A percentile compares a stretch with the other conserved stretches of the same genome.
These are phyloP conservation scores for Leptographium galeiforme DNA, from an alignment of 2,329 filamentous ascomycete species.

Conservation along the genomic window DNA sequence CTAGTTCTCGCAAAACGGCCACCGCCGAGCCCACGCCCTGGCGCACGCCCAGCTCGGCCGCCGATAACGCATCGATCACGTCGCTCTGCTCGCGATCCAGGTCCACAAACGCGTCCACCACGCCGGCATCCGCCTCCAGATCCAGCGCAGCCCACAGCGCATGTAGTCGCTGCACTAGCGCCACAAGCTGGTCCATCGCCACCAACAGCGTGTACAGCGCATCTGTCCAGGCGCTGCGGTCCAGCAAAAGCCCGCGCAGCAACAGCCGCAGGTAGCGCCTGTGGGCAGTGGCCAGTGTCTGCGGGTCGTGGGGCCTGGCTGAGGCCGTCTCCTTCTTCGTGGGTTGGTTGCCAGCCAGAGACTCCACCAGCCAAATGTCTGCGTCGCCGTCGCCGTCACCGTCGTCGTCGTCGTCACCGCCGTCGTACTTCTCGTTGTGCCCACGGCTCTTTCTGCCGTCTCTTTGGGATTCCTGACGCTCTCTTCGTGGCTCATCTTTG, in stretches of 20 bases:
- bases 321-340: not conserved
- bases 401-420: conserved; percentile 9
- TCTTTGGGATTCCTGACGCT: not conserved
- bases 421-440: not conserved
- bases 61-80: conserved; percentile 49
- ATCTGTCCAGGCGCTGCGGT: conserved; percentile 47
- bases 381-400: conserved; percentile 17
- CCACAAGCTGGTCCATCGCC: conserved; percentile 69
- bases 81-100: conserved; percentile 59
- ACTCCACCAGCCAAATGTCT: conserved; percentile 28
- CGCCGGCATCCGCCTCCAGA: conserved; percentile 68
- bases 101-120: conserved; percentile 62
- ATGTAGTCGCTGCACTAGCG: conserved; percentile 63
- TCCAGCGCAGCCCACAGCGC: conserved; percentile 66
- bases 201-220: conserved; percentile 53
- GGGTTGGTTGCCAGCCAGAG: not conserved
- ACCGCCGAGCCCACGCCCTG: conserved; percentile 55
- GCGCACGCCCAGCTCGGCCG: conserved; percentile 52
- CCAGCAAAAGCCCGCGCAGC: conserved; percentile 51
- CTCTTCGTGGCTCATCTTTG: conserved; percentile 16
- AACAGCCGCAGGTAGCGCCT: conserved; percentile 60
- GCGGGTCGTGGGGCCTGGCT: conserved; percentile 48
- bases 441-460: not conserved
- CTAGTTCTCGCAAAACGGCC: conserved; percentile 29
- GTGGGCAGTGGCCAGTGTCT: conserved; percentile 71